phyloP scores from a whole-genome alignment of 73 alveolate genomes.

The Paramecium pentaurelia region DNA sequence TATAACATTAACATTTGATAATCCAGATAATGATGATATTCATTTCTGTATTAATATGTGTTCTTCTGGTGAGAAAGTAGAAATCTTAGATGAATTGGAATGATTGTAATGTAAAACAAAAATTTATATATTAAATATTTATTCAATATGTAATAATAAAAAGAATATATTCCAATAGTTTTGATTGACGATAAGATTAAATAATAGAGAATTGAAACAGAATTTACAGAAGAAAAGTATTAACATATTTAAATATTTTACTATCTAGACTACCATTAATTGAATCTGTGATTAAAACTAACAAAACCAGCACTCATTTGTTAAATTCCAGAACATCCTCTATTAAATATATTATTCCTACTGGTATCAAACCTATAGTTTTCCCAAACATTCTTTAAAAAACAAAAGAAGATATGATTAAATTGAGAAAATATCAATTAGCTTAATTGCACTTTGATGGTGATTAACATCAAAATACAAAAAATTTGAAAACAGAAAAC shows the following conservation, averaged over 20 bases:
- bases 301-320: background rate
- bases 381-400: background rate
- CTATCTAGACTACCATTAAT: background rate
- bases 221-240: background rate
- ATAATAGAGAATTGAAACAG: background rate
- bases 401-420: background rate
- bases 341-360: background rate
- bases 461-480: background rate
- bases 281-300: background rate
- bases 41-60: constrained; percentile 54
- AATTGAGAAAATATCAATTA: background rate
- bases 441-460: background rate
- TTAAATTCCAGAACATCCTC: background rate
- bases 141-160: background rate
- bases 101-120: background rate
- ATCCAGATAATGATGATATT: constrained; percentile 53
- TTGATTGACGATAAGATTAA: background rate
- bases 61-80: constrained; percentile 47
- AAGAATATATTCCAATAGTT: constrained; percentile 11
- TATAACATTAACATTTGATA: background rate
- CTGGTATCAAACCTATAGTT: background rate
- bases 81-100: constrained; percentile 19
- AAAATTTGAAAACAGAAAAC: background rate
- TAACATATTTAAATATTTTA: background rate
- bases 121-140: background rate